Evolutionary conservation across 208 protist species (phyloP), one percentile per base, ranked within the genome.

Genomic region (Novymonas esmeraldas): DNA sequence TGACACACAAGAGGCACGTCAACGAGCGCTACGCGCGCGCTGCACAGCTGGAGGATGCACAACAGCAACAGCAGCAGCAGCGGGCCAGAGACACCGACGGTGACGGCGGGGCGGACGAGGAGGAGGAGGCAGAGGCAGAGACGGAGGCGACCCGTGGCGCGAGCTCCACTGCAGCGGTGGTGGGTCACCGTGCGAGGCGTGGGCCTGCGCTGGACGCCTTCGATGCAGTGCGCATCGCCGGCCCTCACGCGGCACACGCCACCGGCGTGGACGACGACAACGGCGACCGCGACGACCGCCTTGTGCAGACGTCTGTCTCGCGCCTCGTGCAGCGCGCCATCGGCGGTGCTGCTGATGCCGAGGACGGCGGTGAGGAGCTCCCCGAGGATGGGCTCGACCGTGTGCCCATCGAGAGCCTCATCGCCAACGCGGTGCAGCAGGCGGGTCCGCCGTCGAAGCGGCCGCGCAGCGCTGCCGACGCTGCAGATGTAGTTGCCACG

Each of bases 21-120:
- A 95, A 95, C 72, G 70, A 79, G 70, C 77, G 74, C n/a, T 92
- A 87, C 66, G 85, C 72, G 18, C 74, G 84, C 18, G 39, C 70
- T 28, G 54, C 71, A 29, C 78, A 79, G 71, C 26, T 64, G 61
- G 78, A 73, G 64, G 50, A 78, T 11, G 59, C 61, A 22, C 45
- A 70, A 36, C 39, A 46, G 71, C 49, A 79, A 34, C 64, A 42
- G 10, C 48, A 42, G 13, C 28, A 31, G 54, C 39, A 10, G 20
- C 34, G n/a, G 6, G 22, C 54, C 16, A 22, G 44, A 29, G 54
- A 59, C 39, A 44, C 39, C n/a, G 49, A 76, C 13, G 44, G 55
- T 5, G 50, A 78, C 6, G 64, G 45, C 38, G 64, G 38, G 7
- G 61, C 10, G 14, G 52, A 65, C 4, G 60, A 67, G 4, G 67